Conservation (phyloP, 495 filamentous ascomycete species). For the Darksidea phi region DNA sequence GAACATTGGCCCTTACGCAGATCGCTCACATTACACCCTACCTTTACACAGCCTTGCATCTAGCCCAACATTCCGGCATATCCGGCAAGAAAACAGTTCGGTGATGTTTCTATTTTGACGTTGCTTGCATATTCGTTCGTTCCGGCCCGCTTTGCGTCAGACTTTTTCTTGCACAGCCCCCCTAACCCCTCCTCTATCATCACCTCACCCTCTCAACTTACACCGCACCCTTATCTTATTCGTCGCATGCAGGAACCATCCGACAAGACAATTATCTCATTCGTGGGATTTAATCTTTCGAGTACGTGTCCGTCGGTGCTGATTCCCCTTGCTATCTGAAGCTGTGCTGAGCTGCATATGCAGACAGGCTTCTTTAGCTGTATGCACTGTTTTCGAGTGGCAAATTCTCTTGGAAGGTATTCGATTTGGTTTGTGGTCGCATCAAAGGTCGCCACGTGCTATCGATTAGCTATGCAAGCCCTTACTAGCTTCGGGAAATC, state of each 20-base stretch:
- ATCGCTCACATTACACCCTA: no score
- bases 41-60: neutral
- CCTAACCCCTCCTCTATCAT: neutral
- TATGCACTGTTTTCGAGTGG: neutral
- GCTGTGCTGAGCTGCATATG: no score
- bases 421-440: neutral
- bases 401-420: neutral
- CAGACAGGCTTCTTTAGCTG: no score
- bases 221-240: no score
- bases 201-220: neutral
- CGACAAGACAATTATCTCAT: no score
- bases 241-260: no score
- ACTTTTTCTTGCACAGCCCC: neutral
- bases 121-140: neutral
- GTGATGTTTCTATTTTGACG: neutral
- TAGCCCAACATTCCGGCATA: neutral
- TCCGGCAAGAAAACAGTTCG: neutral
- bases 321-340: no score
- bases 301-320: no score
- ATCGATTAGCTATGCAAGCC: neutral
- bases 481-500: no score
- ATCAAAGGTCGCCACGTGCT: neutral
- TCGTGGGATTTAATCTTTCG: no score
- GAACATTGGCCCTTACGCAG: no score
- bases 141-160: neutral